Base-by-base conservation (phyloP, 2,329 filamentous ascomycete genomes). In the Monilinia aucupariae region DNA sequence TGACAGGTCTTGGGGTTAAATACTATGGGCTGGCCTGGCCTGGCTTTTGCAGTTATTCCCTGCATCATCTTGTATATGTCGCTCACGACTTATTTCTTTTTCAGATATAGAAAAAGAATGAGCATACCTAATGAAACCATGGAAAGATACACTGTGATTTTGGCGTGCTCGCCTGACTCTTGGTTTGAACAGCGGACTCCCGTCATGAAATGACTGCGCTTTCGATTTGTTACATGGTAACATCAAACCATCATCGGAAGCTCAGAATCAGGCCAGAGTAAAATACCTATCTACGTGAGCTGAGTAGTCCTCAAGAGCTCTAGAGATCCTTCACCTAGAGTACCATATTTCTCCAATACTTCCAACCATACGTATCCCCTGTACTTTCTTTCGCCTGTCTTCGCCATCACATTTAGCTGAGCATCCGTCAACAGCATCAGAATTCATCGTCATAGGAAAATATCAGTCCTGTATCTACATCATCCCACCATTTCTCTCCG, bases 31-130 rank as follows among this genome's bases (percentile, higher is more conserved):
- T 41, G 52, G 60, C 43, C 37, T 41, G 52, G 60, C 43, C 32
- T 58, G 34, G 52, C 20, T 25, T 47, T 49, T 58, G 45, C 52
- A 49, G 45, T 49, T 39, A 52, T 49, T 15, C 32, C 34, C 56
- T 59, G 56, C 47, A 59, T 59, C 12, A 37, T 58, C 60, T 62
- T 58, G 45, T 62, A 58, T 50, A 62, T 62, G 52, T 32, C 53
- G 50, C 45, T 50, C 45, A 62, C 37, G 34, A 58, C 54, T 41
- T 62, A 13, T 50, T 47, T 62, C 37, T 58, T 37, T 47, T 47
- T 22, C 45, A n/a, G 17, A 58, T 25, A 37, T 47, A 47, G 41
- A 20, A 49, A 58, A 48, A 53, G 39, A 50, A 58, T n/a, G 37
- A 62, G 27, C 27, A 50, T 34, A 49, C 45, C 43, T 58, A 62